Evolutionary conservation across 257 asterid genomes (phyloP), one percentile per base, ranked within the genome.

Genomic region (Solanum ahanhuiri): DNA sequence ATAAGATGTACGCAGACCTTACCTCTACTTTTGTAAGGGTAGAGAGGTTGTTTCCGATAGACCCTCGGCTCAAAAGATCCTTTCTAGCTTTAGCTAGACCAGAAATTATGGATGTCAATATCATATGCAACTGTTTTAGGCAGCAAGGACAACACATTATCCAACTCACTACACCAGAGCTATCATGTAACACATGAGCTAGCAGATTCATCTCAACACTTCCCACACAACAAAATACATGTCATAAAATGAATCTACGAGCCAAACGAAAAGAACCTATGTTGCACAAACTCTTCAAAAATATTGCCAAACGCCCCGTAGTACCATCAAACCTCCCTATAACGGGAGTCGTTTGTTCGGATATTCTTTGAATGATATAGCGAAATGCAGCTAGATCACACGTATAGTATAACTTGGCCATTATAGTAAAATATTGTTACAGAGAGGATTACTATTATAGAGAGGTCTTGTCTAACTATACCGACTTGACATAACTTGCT

Each of bases 231-330:
- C 57, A 37, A 14, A 22, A 73, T 22, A 35, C 3, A 20, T 15
- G 82, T 6, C 4, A 75, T 12, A 75, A 0, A 76, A 45, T 25
- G 83, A 79, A 79, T 18, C 1, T 45, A 79, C 39, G 28, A 45
- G 39, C 34, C 25, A 41, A 73, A 73, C 54, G 0, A 35, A 35
- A 31, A 31, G 34, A 31, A 31, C 34, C 5, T 31, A 30, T 2
- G 11, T 67, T 28, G 75, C 37, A 28, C n/a, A 0, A 12, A 67
- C 22, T 67, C 75, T 0, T 67, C 75, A 67, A 67, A 14, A 67
- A 28, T 67, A 0, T 67, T 0, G 3, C 0, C n/a, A 12, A 5
- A 10, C 0, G 2, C 17, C 70, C 17, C 0, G 3, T 63, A 25
- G 37, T 67, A 28, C 73, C 17, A 0, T 67, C 37, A 12, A 28